Percentiles rank a stretch among this genome's conserved stretches.
These are phyloP conservation scores for Coccomyxa sp. DNA, from an alignment of 139 green algal species.

Conservation along the genomic window DNA sequence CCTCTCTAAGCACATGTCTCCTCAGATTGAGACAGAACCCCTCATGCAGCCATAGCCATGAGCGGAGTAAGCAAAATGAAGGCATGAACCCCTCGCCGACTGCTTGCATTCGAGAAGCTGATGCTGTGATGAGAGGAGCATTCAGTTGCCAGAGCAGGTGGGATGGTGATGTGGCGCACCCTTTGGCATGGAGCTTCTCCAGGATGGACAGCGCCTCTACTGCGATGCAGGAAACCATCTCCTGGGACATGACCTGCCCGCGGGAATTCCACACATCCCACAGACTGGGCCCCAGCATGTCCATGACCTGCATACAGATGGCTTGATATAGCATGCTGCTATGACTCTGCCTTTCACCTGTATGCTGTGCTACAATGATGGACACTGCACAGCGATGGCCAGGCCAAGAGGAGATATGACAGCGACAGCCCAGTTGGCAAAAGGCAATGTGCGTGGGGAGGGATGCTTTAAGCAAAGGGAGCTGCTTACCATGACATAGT, in stretches of 20 bases:
- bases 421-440: too few species aligned
- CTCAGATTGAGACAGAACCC: not conserved
- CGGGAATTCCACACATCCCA: constrained; percentile 98
- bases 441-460: not conserved
- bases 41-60: not conserved
- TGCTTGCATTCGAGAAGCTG: not conserved
- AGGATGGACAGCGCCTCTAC: constrained; percentile 96
- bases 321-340: not conserved
- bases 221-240: constrained; percentile 99
- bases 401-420: not conserved
- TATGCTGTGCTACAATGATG: too few species aligned
- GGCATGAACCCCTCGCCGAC: not conserved
- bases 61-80: not conserved
- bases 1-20: too few species aligned
- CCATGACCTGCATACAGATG: constrained; percentile 85
- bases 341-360: not conserved
- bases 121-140: not conserved
- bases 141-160: too few species aligned
- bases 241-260: constrained; percentile 92
- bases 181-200: constrained; percentile 93
- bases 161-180: constrained; percentile 51
- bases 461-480: not conserved
- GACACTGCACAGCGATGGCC: too few species aligned
- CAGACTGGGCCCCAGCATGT: constrained; percentile 93
- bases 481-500: constrained; percentile 98